Percentiles rank a stretch among this genome's conserved stretches.
Conservation (phyloP, 129 eudicot genomes). For the Erigeron canadensis region DNA sequence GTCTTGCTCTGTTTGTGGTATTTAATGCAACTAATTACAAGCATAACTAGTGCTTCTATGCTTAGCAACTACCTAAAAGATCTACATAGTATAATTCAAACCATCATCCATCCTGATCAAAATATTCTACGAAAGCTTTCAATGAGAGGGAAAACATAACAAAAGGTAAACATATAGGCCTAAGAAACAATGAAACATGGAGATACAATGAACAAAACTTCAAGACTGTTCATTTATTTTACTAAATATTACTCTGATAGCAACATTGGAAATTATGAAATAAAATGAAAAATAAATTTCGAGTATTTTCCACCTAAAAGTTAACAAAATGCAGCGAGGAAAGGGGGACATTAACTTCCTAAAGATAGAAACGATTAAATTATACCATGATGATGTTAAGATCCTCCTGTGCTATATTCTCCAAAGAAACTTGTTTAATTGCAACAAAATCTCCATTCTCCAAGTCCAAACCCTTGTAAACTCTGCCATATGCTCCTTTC, state of each 20-base stretch:
- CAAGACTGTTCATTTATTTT: background rate
- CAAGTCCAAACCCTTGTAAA: slow-evolving; percentile 97
- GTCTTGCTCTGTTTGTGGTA: background rate
- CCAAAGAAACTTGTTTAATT: slow-evolving; percentile 92
- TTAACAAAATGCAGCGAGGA: background rate
- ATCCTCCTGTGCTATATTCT: slow-evolving; percentile 92
- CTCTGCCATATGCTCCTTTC: slow-evolving; percentile 98
- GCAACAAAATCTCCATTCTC: slow-evolving; percentile 99
- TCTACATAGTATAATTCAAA: slow-evolving; percentile 19
- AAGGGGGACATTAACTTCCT: background rate
- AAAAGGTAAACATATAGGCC: background rate
- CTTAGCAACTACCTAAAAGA: slow-evolving; percentile 24
- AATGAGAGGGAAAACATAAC: slow-evolving; percentile 6
- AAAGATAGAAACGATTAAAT: background rate
- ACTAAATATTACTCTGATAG: background rate
- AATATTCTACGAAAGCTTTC: slow-evolving; percentile 16
- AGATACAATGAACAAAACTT: background rate
- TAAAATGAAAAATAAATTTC: background rate
- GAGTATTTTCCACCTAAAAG: background rate
- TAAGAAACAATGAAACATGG: slow-evolving; percentile 9
- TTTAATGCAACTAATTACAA: background rate
- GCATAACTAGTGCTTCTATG: background rate
- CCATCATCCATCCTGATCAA: slow-evolving; percentile 8
- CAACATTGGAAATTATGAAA: background rate
- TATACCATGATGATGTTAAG: slow-evolving; percentile 88